phyloP scores from a whole-genome alignment of 2,329 filamentous ascomycete genomes.

The Penicillium frequentans region DNA sequence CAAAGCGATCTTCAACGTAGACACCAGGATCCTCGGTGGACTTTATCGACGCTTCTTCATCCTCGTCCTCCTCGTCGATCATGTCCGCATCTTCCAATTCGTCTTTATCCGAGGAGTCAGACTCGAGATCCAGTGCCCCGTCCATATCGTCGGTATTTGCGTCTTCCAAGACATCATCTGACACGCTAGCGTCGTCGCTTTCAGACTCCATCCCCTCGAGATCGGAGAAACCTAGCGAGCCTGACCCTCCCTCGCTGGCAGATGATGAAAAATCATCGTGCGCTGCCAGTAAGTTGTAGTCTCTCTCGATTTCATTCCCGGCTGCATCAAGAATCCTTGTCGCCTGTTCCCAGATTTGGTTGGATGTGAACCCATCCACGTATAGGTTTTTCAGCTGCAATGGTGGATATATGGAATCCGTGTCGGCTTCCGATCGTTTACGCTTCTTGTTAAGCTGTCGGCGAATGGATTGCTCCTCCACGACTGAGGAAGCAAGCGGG shows the following conservation, averaged over 20 bases:
- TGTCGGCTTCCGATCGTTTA: slow-evolving; percentile 62
- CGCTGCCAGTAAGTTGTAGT: slow-evolving; percentile 40
- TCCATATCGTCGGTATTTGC: slow-evolving; percentile 16
- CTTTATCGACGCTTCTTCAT: slow-evolving; percentile 22
- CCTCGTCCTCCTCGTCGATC: slow-evolving; percentile 9
- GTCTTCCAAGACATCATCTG: slow-evolving; percentile 13
- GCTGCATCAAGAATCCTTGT: slow-evolving; percentile 74
- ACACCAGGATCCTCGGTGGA: slow-evolving; percentile 48
- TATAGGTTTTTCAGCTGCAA: slow-evolving; percentile 84
- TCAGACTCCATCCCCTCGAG: slow-evolving; percentile 16
- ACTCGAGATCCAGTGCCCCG: background rate
- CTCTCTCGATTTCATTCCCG: slow-evolving; percentile 53
- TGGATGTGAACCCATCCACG: slow-evolving; percentile 79
- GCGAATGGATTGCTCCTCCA: slow-evolving; percentile 68
- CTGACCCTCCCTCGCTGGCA: slow-evolving; percentile 6
- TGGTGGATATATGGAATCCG: slow-evolving; percentile 46
- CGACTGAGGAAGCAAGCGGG: slow-evolving; percentile 70
- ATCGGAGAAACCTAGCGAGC: slow-evolving; percentile 8
- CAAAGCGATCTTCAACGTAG: slow-evolving; percentile 72
- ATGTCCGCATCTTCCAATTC: slow-evolving; percentile 8
- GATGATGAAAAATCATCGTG: slow-evolving; percentile 17
- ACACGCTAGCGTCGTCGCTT: slow-evolving; percentile 14
- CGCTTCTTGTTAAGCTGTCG: slow-evolving; percentile 72
- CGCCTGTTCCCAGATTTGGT: slow-evolving; percentile 93
- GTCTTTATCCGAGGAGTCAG: slow-evolving; percentile 5